Evolutionary conservation across 2,329 filamentous ascomycete species (phyloP), one percentile per base, ranked within the genome.

Genomic region (Ascochyta koolunga): DNA sequence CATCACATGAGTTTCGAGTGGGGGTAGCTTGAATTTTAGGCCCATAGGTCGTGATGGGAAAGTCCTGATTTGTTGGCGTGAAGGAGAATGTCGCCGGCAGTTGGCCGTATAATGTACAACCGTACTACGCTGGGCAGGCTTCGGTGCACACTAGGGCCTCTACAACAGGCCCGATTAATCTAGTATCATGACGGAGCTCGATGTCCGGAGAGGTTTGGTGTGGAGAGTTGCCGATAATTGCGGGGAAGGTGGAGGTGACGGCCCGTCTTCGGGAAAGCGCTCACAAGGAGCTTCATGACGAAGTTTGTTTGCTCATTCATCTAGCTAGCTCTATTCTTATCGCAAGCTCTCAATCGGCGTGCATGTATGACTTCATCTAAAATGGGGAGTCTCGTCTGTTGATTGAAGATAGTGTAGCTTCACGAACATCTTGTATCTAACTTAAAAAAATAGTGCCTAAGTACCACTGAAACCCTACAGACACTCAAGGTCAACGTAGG

Each of bases 191-290:
- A 10, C 27, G 27, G 27, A 11, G 10, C 27, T 11, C 10, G 9
- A 11, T 31, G 13, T 10, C 27, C 27, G 27, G 13, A 31, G 27
- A 4, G 9, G 10, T 11, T 27, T 46, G 42, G 29, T 38, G 33
- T 35, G 33, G 25, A 19, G n/a, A 35, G 29, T 11, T 21, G 16
- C 13, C 16, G 7, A 29, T 33, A 11, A 40, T 22, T 42, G 43
- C 50, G 43, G 43, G 50, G 43, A 48, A 43, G 27, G n/a, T 32
- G 25, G 24, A 3, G 37, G 11, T 7, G 7, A 19, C 16, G 43
- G 50, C 43, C 42, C 29, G 42, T 42, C 32, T 38, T 53, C 50
- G 50, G 48, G 31, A 19, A 42, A 31, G 19, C 50, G 43, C 43
- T 47, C 37, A 47, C 25, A 42, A 47, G 31, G 43, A 38, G 43